Conservation (phyloP, 352 stramenopile species). For the Globisporangium parvum region DNA sequence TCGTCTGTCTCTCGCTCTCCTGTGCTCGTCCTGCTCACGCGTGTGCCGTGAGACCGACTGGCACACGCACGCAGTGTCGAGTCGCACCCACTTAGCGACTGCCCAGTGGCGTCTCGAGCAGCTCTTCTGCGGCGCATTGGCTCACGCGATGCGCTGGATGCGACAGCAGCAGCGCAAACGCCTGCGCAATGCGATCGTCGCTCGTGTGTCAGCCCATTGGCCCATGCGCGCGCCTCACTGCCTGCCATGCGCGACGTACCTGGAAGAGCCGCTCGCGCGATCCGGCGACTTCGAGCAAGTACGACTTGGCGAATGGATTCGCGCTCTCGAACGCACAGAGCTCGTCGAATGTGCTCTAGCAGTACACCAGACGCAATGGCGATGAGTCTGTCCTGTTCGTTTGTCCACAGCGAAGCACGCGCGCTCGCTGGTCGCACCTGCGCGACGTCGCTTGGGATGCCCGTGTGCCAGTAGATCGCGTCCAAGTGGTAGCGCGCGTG, state of each 20-base stretch:
- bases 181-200: slow-evolving; percentile 10
- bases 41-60: not conserved
- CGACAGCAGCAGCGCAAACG: slow-evolving; percentile 35
- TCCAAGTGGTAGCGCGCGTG: slow-evolving; percentile 31
- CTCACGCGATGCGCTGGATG: slow-evolving; percentile 39
- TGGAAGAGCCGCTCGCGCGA: slow-evolving; percentile 52
- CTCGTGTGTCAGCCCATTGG: too few species aligned
- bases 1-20: not conserved
- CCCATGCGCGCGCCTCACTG: too few species aligned
- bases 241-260: slow-evolving; percentile 18
- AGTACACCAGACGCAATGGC: too few species aligned
- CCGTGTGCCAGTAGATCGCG: slow-evolving; percentile 43
- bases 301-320: slow-evolving; percentile 38
- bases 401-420: not conserved
- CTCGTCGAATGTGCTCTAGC: slow-evolving; percentile 30
- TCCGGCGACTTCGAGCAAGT: slow-evolving; percentile 40
- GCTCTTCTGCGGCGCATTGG: slow-evolving; percentile 39
- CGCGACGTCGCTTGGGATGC: slow-evolving; percentile 22
- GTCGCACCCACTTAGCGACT: not conserved
- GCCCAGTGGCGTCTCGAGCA: slow-evolving; percentile 22
- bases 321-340: slow-evolving; percentile 38
- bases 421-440: slow-evolving; percentile 19
- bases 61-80: too few species aligned
- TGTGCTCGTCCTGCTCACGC: not conserved
- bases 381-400: too few species aligned